Conservation (phyloP, 495 filamentous ascomycete genomes). For the Aspergillus leporis region DNA sequence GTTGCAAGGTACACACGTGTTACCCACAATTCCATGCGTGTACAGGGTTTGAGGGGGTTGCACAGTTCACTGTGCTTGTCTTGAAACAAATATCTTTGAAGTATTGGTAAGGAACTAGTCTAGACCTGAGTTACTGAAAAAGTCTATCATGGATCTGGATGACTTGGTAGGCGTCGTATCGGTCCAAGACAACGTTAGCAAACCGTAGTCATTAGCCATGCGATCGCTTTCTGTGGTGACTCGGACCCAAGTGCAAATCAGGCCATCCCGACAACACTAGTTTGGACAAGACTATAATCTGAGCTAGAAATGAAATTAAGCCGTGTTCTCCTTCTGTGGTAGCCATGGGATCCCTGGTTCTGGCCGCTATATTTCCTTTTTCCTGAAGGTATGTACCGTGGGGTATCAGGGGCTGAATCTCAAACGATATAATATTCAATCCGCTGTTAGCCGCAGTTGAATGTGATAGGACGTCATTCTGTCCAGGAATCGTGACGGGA, state of each 20-base stretch:
- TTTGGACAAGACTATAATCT: neutral
- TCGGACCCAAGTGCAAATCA: neutral
- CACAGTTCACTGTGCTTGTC: neutral
- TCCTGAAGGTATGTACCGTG: neutral
- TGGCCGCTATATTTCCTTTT: neutral
- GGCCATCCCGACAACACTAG: neutral
- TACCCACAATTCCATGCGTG: neutral
- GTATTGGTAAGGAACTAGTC: neutral
- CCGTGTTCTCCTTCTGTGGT: neutral
- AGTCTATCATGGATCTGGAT: neutral
- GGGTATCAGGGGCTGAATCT: neutral
- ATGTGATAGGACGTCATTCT: neutral
- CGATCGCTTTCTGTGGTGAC: neutral
- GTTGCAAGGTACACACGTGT: slow-evolving; percentile 1
- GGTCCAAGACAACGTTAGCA: neutral
- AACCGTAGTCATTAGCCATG: neutral
- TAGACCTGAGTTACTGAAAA: neutral
- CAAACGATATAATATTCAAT: neutral
- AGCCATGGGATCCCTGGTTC: neutral
- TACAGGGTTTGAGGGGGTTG: neutral
- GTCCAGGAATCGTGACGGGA: neutral
- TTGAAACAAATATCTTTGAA: neutral
- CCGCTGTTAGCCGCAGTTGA: neutral
- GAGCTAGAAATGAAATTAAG: neutral
- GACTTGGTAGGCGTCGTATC: neutral